Evolutionary conservation across 2,329 filamentous ascomycete species (phyloP), one percentile per base, ranked within the genome.

Genomic region (Zopfia rhizophila): DNA sequence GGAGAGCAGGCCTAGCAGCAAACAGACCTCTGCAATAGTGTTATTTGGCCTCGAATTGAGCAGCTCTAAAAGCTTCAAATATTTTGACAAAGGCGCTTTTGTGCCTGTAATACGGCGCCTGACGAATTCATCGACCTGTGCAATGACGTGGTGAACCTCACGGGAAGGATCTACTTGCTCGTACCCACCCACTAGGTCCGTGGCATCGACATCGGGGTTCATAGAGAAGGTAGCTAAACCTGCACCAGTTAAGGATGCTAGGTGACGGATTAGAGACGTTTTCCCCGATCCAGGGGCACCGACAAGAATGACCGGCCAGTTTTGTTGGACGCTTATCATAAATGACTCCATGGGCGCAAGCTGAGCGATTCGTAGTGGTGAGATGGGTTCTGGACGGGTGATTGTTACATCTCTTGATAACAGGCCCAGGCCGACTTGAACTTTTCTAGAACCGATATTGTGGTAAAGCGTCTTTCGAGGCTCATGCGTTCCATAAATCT

Each of bases 141-240:
- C 69, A 5, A 87, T 65, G 54, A 84, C 78, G n/a, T 78, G 76
- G 41, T 88, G 86, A 4, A 90, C 77, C 51, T 89, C 84, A 43
- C 93, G 82, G 38, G 88, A 80, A 16, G 90, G 85, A 66, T 99
- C 94, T 13, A 90, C 86, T 72, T 99, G 94, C 69, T 99, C 94
- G 65, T 96, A 99, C 0, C 94, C 94, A 63, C 94, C 94, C 45
- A 99, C 90, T 44, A 99, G 83, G 72, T 99, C 94, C 86, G 96
- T 96, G 1, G 93, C 92, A 69, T 99, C 94, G 31, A 96, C 89
- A 61, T 99, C 95, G 5, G 92, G 88, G 66, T 96, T 99, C 74
- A 99, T 85, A 1, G 92, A 86, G 60, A 97, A 90, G 12, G 91
- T 88, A 22, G 92, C 82, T 3, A 97, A 76, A 1, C 85, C 79